Conservation (phyloP, 148 eudicot species). For the Gaultheria prostrata region DNA sequence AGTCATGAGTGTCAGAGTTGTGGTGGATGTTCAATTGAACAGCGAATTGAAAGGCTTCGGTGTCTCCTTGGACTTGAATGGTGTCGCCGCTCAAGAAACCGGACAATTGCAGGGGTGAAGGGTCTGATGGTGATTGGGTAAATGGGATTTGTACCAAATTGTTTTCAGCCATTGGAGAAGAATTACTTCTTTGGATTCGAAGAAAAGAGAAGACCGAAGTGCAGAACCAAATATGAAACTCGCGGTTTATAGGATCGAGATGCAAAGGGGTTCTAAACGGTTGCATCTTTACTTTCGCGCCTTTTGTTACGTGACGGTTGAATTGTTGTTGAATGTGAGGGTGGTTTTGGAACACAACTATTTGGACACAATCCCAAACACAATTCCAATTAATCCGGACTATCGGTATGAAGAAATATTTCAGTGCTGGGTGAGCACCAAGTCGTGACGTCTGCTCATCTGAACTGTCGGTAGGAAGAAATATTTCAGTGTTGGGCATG, state of each 20-base stretch:
- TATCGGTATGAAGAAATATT: too few relatives aligned
- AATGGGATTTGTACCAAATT: neutral
- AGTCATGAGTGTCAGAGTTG: neutral
- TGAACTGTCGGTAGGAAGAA: too few relatives aligned
- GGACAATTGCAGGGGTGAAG: neutral
- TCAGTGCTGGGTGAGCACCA: too few relatives aligned
- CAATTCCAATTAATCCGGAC: too few relatives aligned
- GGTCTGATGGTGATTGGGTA: neutral
- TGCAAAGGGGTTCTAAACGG: neutral
- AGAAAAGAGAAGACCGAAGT: neutral
- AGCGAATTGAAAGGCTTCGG: neutral
- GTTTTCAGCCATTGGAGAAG: constrained; percentile 1
- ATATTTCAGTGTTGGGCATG: too few relatives aligned
- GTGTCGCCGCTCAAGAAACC: constrained; percentile 3
- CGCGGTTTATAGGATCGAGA: neutral
- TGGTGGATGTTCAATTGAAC: neutral
- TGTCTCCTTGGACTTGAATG: constrained; percentile 11
- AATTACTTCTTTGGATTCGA: neutral
- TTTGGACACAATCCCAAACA: too few relatives aligned
- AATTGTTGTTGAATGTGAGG: neutral
- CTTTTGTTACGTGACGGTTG: neutral
- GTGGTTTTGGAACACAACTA: neutral
- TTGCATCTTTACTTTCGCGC: neutral
- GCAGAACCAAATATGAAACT: neutral
- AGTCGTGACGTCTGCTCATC: too few relatives aligned